These are phyloP conservation scores for Citrus mangshanensis DNA, from an alignment of 345 rosid species.

Conservation along the genomic window DNA sequence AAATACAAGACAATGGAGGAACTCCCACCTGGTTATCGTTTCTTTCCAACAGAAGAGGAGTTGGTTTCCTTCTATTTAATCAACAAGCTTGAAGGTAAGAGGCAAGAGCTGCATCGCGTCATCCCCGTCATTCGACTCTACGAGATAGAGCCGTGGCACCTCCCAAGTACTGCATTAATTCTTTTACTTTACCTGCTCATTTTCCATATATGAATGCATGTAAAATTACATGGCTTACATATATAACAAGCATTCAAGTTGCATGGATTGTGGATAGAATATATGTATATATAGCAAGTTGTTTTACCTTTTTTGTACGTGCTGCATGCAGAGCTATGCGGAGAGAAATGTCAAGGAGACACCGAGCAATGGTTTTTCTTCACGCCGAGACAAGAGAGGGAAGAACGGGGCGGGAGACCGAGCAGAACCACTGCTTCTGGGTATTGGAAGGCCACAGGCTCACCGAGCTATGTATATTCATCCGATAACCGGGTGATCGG, in stretches of 20 bases:
- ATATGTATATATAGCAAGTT: neutral
- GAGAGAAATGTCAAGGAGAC: conserved; percentile 59
- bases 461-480: conserved; percentile 80
- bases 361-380: conserved; percentile 98
- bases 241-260: neutral
- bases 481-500: conserved; percentile 65
- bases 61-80: conserved; percentile 70
- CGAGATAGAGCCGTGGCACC: conserved; percentile 62
- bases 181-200: neutral
- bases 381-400: conserved; percentile 75
- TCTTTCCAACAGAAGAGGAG: conserved; percentile 95
- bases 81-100: conserved; percentile 59
- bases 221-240: neutral
- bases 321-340: conserved; percentile 58
- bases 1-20: conserved; percentile 28
- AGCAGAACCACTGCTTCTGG: conserved; percentile 75
- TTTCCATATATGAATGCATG: neutral
- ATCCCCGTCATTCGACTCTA: conserved; percentile 65
- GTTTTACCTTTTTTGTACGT: conserved; percentile 8
- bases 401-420: conserved; percentile 82
- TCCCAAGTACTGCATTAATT: conserved; percentile 51
- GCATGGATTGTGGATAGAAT: neutral
- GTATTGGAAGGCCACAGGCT: conserved; percentile 98
- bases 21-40: conserved; percentile 55
- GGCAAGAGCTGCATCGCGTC: conserved; percentile 47